Conservation (phyloP, 495 filamentous ascomycete species). For the Aspergillus bertholletiae region DNA sequence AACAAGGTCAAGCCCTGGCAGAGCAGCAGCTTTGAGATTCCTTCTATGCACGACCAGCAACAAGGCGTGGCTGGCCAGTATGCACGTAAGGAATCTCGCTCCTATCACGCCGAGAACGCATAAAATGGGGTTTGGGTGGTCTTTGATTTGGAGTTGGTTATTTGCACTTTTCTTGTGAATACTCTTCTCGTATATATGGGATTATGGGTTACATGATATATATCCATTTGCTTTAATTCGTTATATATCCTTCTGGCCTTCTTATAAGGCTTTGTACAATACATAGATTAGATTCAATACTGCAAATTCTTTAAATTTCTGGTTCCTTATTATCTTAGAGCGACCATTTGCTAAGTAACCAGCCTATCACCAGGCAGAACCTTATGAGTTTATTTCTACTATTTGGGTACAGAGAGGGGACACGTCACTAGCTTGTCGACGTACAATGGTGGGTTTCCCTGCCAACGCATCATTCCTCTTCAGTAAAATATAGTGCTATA, state of each 20-base stretch:
- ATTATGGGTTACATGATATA: not conserved
- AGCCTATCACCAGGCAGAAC: no score
- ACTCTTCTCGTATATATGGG: not conserved
- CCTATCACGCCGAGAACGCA: constrained; percentile 29
- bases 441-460: no score
- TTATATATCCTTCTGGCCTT: not conserved
- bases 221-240: not conserved
- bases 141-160: not conserved
- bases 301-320: no score
- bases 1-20: constrained; percentile 60
- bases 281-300: no score
- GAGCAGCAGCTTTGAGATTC: constrained; percentile 45
- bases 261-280: not conserved
- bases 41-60: constrained; percentile 6
- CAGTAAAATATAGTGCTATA: not conserved
- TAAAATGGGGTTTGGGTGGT: constrained; percentile 6
- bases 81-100: constrained; percentile 21
- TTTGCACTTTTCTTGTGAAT: not conserved
- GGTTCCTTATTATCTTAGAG: no score
- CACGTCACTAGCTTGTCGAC: no score
- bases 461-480: no score
- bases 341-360: no score
- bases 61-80: constrained; percentile 8
- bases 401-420: no score
- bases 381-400: no score